Evolutionary conservation across 345 rosid species (phyloP).

Genomic region (Euphorbia lathyris): DNA sequence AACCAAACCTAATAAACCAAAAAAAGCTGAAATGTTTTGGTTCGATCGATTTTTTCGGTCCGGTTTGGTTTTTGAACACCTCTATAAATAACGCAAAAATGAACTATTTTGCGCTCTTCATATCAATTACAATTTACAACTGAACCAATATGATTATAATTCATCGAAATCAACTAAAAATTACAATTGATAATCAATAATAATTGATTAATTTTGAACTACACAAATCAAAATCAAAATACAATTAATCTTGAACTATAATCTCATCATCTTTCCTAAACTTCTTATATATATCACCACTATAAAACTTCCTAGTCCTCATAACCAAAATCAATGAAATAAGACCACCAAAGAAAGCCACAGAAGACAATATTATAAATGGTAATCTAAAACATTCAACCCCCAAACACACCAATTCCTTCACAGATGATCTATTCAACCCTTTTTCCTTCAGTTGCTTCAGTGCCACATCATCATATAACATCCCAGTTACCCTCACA

Average conservation of each 20-base stretch:
- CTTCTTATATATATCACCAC: constrained; percentile 76
- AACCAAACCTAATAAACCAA: no score
- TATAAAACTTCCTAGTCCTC: constrained; percentile 71
- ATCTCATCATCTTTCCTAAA: constrained; percentile 35
- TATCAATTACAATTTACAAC: no score
- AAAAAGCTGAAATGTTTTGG: no score
- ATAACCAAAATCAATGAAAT: constrained; percentile 56
- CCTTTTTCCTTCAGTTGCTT: constrained; percentile 52
- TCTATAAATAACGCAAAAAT: no score
- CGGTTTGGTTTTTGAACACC: no score
- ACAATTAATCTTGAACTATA: background rate
- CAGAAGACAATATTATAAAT: constrained; percentile 49
- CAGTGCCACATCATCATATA: constrained; percentile 65
- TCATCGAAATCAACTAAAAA: no score
- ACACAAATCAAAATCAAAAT: no score
- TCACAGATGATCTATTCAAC: constrained; percentile 45
- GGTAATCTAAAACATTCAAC: constrained; percentile 51
- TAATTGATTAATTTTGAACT: no score
- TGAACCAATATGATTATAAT: no score
- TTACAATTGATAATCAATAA: no score
- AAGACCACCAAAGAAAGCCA: constrained; percentile 55
- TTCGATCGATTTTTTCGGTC: no score
- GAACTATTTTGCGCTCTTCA: no score
- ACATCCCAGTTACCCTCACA: constrained; percentile 60
- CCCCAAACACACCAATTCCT: constrained; percentile 69